phyloP scores from a whole-genome alignment of 2,329 filamentous ascomycete genomes.

The Beauveria varroae region DNA sequence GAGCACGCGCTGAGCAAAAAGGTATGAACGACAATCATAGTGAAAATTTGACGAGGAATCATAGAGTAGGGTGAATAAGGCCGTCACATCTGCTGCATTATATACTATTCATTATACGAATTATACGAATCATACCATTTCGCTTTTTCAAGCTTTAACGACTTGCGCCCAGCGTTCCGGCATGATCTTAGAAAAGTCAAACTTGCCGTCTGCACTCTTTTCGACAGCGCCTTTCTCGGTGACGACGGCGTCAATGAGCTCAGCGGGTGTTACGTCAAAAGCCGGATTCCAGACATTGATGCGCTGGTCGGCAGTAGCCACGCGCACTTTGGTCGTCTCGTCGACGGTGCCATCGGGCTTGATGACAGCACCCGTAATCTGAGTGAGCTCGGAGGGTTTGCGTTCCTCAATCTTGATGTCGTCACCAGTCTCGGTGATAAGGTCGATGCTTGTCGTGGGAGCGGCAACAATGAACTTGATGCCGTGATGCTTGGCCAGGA shows the following conservation, averaged over 20 bases:
- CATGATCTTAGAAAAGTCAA: slow-evolving; percentile 53
- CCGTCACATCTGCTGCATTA: neutral
- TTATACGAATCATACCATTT: neutral
- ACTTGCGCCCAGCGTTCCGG: slow-evolving; percentile 45
- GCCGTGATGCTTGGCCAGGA: slow-evolving; percentile 81
- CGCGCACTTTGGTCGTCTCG: slow-evolving; percentile 54
- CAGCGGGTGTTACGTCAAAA: slow-evolving; percentile 88
- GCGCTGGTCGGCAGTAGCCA: slow-evolving; percentile 71
- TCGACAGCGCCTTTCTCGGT: slow-evolving; percentile 86
- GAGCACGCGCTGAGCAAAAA: slow-evolving; percentile 36
- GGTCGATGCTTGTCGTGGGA: slow-evolving; percentile 87
- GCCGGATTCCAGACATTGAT: slow-evolving; percentile 94
- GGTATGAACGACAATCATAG: neutral
- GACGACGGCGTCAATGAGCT: slow-evolving; percentile 86
- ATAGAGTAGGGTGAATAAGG: neutral
- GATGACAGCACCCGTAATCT: slow-evolving; percentile 70
- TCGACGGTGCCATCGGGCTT: slow-evolving; percentile 56
- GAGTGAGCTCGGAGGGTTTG: slow-evolving; percentile 71
- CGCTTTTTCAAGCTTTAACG: neutral
- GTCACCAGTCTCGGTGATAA: slow-evolving; percentile 66
- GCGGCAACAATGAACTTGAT: slow-evolving; percentile 94
- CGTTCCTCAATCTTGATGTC: slow-evolving; percentile 90
- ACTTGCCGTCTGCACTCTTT: slow-evolving; percentile 63
- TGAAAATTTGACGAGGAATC: neutral
- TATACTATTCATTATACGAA: neutral